These are phyloP conservation scores for Daldinia caldariorum DNA, from an alignment of 495 filamentous ascomycete species.

Conservation along the genomic window DNA sequence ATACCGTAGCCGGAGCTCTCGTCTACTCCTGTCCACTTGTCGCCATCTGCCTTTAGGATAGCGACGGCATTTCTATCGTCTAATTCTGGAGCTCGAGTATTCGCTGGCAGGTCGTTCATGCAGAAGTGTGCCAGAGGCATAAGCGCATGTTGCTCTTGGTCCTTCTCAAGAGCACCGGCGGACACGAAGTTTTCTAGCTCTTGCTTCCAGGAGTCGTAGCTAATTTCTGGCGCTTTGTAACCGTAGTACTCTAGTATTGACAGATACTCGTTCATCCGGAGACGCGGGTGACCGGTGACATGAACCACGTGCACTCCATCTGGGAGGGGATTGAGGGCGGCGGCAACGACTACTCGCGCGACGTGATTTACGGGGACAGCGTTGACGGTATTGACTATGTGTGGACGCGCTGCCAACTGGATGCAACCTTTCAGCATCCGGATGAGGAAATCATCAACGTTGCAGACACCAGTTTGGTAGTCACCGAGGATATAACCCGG, in stretches of 20 bases:
- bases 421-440: constrained; percentile 90
- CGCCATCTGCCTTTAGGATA: constrained; percentile 68
- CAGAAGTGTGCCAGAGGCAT: constrained; percentile 91
- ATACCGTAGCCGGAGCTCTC: constrained; percentile 70
- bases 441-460: constrained; percentile 92
- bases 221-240: constrained; percentile 74
- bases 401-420: constrained; percentile 76
- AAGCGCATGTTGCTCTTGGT: constrained; percentile 74
- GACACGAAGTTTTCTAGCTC: constrained; percentile 72
- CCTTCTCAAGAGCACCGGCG: constrained; percentile 58
- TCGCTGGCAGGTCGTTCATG: constrained; percentile 77
- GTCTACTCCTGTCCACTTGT: constrained; percentile 70
- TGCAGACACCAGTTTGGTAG: constrained; percentile 74
- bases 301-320: constrained; percentile 66
- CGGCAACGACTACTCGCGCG: constrained; percentile 77
- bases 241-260: constrained; percentile 77
- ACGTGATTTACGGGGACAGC: constrained; percentile 90
- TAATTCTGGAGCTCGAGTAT: constrained; percentile 81
- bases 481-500: constrained; percentile 90
- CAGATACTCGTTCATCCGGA: constrained; percentile 82
- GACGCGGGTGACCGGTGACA: constrained; percentile 81
- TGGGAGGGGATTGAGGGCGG: constrained; percentile 68
- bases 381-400: constrained; percentile 90
- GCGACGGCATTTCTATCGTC: constrained; percentile 76
- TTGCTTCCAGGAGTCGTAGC: constrained; percentile 66